Evolutionary conservation across 257 asterid genomes (phyloP).

Genomic region (Salvia splendens): DNA sequence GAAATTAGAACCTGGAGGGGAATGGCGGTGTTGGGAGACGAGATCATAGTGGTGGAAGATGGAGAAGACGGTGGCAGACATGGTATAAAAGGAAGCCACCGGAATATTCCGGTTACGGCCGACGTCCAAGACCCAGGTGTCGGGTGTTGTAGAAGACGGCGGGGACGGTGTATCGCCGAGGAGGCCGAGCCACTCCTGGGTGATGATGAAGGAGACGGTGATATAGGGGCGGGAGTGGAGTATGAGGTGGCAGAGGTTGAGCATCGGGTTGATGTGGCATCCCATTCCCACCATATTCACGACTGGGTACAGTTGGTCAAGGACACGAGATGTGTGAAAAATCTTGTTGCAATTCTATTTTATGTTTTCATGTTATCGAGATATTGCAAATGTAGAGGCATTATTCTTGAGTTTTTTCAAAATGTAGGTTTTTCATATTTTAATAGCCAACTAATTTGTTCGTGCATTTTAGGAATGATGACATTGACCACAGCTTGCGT

Average conservation of each 20-base stretch:
- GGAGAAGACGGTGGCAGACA: constrained; percentile 52
- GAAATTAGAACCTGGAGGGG: not conserved
- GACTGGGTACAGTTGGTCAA: too few relatives aligned
- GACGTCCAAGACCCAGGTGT: constrained; percentile 39
- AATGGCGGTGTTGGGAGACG: constrained; percentile 34
- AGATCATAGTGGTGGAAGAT: constrained; percentile 31
- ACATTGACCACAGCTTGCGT: too few relatives aligned
- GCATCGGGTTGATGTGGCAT: constrained; percentile 61
- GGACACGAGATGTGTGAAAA: too few relatives aligned
- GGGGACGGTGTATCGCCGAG: constrained; percentile 26
- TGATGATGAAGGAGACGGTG: constrained; percentile 43
- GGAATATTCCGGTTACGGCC: constrained; percentile 48
- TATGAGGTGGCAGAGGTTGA: constrained; percentile 47
- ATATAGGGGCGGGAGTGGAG: constrained; percentile 27
- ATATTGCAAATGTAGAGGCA: too few relatives aligned
- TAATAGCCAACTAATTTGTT: too few relatives aligned
- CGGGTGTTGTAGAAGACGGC: too few relatives aligned
- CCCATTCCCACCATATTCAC: too few relatives aligned
- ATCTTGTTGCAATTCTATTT: too few relatives aligned
- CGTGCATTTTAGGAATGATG: too few relatives aligned
- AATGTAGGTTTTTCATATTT: too few relatives aligned
- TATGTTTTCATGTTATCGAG: too few relatives aligned
- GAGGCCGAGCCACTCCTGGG: constrained; percentile 43
- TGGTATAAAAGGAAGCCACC: constrained; percentile 50
- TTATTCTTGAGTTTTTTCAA: too few relatives aligned